These are phyloP conservation scores for Bremia lactucae DNA, from an alignment of 352 stramenopile genomes.

Conservation along the genomic window DNA sequence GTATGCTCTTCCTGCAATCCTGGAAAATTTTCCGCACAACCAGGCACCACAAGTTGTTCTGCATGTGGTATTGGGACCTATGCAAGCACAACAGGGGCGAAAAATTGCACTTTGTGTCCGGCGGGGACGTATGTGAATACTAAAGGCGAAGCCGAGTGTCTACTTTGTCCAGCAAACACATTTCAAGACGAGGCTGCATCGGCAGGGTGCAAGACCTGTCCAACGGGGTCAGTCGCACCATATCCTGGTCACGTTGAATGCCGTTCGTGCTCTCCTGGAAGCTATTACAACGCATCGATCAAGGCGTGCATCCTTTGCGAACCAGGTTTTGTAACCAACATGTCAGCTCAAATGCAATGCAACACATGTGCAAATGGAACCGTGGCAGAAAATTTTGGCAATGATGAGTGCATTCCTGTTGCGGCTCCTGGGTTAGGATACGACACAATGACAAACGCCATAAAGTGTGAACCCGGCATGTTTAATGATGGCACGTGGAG, in stretches of 20 bases:
- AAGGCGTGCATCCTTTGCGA: conserved; percentile 27
- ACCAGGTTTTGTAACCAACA: conserved; percentile 23
- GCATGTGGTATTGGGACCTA: conserved; percentile 23
- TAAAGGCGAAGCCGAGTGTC: conserved; percentile 33
- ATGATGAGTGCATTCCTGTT: conserved; percentile 11
- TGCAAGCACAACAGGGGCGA: conserved; percentile 9
- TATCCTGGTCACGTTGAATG: conserved; percentile 27
- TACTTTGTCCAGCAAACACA: conserved; percentile 27
- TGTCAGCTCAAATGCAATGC: conserved; percentile 18
- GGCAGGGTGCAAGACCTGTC: conserved; percentile 24
- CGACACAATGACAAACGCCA: neutral
- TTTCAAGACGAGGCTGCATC: conserved; percentile 29
- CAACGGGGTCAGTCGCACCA: conserved; percentile 27
- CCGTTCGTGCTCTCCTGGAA: conserved; percentile 27
- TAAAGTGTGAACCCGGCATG: conserved; percentile 24
- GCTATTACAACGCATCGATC: conserved; percentile 19
- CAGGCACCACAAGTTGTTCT: conserved; percentile 18
- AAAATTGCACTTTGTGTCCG: conserved; percentile 10
- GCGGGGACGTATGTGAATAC: conserved; percentile 22
- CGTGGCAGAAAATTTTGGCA: conserved; percentile 24
- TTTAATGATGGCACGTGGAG: conserved; percentile 27
- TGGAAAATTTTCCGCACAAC: conserved; percentile 23
- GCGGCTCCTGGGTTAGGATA: conserved; percentile 16
- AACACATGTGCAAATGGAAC: conserved; percentile 19
- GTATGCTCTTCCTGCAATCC: conserved; percentile 32